Conservation (phyloP, 2,329 filamentous ascomycete genomes). For the Diaporthe ilicicola region DNA sequence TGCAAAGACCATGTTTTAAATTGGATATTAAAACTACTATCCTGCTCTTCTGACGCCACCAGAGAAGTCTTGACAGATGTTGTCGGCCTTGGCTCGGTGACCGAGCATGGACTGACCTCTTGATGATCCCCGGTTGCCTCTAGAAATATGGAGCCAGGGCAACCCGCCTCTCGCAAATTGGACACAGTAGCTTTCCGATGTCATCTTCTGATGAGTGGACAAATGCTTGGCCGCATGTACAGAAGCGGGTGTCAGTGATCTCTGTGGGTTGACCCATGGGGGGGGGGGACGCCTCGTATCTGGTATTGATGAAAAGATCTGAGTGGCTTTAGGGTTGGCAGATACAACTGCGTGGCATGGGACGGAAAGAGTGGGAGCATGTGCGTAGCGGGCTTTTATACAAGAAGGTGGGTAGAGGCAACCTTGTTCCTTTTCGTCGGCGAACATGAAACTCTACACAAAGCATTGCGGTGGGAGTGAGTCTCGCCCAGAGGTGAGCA, state of each 20-base stretch:
- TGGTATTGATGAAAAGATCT: neutral
- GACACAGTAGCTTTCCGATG: neutral
- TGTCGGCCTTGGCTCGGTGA: neutral
- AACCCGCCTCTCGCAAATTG: neutral
- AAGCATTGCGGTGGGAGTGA: neutral
- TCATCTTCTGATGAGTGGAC: neutral
- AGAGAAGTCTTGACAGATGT: too few relatives aligned
- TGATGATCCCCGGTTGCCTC: neutral
- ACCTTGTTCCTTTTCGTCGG: neutral
- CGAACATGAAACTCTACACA: neutral
- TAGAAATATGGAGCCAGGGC: neutral
- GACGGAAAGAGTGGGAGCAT: neutral
- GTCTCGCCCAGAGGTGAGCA: neutral
- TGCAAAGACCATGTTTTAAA: too few relatives aligned
- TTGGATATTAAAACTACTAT: neutral
- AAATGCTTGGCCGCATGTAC: slow-evolving; percentile 4
- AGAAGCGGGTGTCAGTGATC: neutral
- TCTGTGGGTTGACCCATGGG: slow-evolving; percentile 6
- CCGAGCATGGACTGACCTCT: neutral
- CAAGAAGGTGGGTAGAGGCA: neutral
- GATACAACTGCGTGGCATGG: neutral
- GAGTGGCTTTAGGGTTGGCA: neutral
- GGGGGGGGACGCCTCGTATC: too few relatives aligned
- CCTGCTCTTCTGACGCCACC: too few relatives aligned
- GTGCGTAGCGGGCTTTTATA: too few relatives aligned